These are phyloP conservation scores for Candida ascalaphidarum DNA, from an alignment of 805 yeast species.

Conservation along the genomic window DNA sequence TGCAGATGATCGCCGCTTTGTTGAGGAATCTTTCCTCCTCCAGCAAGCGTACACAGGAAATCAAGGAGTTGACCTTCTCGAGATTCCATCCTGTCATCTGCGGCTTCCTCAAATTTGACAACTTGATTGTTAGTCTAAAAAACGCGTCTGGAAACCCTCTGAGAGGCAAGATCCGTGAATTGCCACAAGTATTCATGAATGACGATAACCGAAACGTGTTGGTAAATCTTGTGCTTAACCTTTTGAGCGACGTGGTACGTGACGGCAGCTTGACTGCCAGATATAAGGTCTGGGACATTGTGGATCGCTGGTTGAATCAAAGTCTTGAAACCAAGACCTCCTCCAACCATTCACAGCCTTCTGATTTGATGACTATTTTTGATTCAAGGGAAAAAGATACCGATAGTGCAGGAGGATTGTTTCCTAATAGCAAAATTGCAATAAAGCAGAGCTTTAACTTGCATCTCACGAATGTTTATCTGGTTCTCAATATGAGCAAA, in stretches of 20 bases:
- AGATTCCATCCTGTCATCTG: conserved; percentile 24
- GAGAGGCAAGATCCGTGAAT: conserved; percentile 7
- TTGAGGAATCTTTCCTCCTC: conserved; percentile 18
- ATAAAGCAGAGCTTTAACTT: conserved; percentile 14
- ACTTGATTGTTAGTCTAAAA: conserved; percentile 15
- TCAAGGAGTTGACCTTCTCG: conserved; percentile 18
- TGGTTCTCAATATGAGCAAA: conserved; percentile 58
- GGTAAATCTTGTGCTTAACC: conserved; percentile 36
- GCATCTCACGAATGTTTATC: conserved; percentile 40
- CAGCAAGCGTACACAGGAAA: conserved; percentile 15
- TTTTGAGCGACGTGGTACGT: conserved; percentile 42
- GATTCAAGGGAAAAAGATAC: too few relatives aligned
- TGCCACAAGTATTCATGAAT: too few relatives aligned
- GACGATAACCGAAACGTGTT: conserved; percentile 24
- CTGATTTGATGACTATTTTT: too few relatives aligned
- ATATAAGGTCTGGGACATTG: conserved; percentile 51
- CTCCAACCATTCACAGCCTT: conserved; percentile 1
- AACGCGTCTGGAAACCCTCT: conserved; percentile 1
- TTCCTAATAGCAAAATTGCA: conserved; percentile 1
- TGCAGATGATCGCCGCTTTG: conserved; percentile 47
- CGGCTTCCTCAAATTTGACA: conserved; percentile 32
- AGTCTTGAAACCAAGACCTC: conserved; percentile 6
- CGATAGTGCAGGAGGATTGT: background rate
- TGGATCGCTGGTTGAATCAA: conserved; percentile 65
- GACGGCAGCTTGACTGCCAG: conserved; percentile 23